These are phyloP conservation scores for Mycena vitilis DNA, from an alignment of 768 basidiomycete species.

Conservation along the genomic window DNA sequence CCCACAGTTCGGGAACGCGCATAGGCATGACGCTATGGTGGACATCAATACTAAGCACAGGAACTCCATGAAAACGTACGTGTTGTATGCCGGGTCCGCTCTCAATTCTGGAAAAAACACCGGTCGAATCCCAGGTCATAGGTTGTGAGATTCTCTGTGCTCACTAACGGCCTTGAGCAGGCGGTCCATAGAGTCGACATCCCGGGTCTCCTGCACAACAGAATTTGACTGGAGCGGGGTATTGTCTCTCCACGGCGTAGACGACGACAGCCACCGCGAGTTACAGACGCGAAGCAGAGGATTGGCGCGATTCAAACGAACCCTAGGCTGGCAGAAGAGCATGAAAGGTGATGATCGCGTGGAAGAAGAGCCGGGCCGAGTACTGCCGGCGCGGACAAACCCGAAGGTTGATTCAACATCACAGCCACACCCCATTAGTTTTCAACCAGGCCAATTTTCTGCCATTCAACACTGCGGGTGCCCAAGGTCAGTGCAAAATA, in stretches of 20 bases:
- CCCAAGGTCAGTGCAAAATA: no score
- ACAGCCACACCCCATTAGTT: no score
- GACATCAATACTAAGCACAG: constrained; percentile 1
- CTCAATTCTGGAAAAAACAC: constrained; percentile 52
- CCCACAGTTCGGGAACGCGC: constrained; percentile 66
- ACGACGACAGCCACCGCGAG: constrained; percentile 3
- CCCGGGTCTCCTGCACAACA: constrained; percentile 64
- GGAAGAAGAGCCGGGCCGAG: background rate
- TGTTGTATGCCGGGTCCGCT: constrained; percentile 64
- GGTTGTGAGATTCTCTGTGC: constrained; percentile 39
- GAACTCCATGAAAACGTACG: constrained; percentile 47
- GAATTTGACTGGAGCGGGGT: constrained; percentile 29
- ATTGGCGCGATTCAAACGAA: background rate
- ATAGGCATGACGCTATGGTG: constrained; percentile 64
- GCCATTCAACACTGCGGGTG: no score
- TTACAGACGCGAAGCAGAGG: background rate
- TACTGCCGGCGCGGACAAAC: background rate
- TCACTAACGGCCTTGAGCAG: constrained; percentile 68
- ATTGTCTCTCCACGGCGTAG: background rate
- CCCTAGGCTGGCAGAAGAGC: background rate
- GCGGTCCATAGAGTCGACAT: constrained; percentile 67
- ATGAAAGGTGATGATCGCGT: background rate
- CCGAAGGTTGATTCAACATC: background rate
- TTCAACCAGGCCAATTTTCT: no score
- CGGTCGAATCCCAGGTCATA: background rate